Evolutionary conservation across 352 stramenopile species (phyloP), one percentile per base, ranked within the genome.

Genomic region (Sclerospora graminicola): DNA sequence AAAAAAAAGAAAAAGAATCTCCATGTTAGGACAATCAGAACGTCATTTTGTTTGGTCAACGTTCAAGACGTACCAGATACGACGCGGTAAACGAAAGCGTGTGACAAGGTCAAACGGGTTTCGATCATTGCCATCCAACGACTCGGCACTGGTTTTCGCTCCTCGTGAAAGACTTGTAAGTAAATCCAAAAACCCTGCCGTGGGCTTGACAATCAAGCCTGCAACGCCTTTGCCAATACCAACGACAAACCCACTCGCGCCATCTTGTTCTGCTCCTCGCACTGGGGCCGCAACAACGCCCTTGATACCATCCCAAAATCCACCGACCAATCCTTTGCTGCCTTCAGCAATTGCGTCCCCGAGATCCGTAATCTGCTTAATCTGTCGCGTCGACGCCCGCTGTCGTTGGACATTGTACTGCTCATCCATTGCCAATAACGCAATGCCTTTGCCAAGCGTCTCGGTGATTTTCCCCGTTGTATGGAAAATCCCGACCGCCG

Each of bases 391-490:
- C n/a, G 75, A 87, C 14, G 79, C 66, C 6, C 80, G 75, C 41
- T 92, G 77, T 13, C 81, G 55, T 40, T 93, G 74, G 1, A 84
- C 64, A 31, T 88, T 92, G 60, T 93, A 94, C 51, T 91, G 62
- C 15, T 91, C 79, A 43, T 91, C 82, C 77, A 92, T 90, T 4
- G 81, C 78, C 30, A 93, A 51, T 53, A 90, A 54, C 7, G 81
- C 79, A 28, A 94, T 81, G 3, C 81, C 83, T 46, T 91, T 92
- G 6, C 82, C 83, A 24, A 94, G 64, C 5, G 83, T 93, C 60
- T 93, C 83, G 0, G 80, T 89, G 46, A 94, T 92, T 51, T 91
- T 90, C 5, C 79, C 82, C 0, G 80, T 91, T n/a, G 83, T 89
- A 55, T 94, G 82, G 60, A 94, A 91, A 28, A 94, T 86, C 0